Conservation (phyloP, 106 monocot species). For the Narthecium ossifragum region DNA sequence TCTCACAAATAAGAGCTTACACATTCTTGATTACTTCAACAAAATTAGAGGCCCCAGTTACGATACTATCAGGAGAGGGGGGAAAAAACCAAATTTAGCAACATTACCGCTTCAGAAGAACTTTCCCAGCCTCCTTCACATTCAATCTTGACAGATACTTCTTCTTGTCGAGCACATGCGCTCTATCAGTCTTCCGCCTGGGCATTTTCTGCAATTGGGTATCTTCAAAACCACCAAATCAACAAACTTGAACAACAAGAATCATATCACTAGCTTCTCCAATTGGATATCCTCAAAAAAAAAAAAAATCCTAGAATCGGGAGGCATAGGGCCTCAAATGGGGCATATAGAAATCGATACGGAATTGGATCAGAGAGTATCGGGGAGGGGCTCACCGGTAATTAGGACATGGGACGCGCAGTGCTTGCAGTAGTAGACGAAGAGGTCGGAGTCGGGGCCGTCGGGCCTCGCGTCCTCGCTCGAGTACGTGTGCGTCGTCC, state of each 20-base stretch:
- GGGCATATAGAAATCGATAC: background rate
- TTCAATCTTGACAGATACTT: slow-evolving; percentile 85
- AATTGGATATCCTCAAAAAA: slow-evolving; percentile 81
- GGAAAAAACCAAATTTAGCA: background rate
- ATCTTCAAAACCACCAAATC: slow-evolving; percentile 66
- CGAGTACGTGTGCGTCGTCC: slow-evolving; percentile 98
- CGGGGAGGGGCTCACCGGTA: slow-evolving; percentile 46
- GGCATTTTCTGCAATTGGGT: slow-evolving; percentile 97
- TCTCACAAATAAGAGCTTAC: too few relatives aligned
- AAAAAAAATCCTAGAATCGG: background rate
- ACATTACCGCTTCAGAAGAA: slow-evolving; percentile 77
- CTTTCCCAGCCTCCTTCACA: slow-evolving; percentile 73
- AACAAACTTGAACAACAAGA: background rate
- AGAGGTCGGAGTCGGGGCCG: slow-evolving; percentile 86
- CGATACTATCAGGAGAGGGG: background rate
- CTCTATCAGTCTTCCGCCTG: slow-evolving; percentile 87
- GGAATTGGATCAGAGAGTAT: background rate
- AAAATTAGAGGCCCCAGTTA: too few relatives aligned
- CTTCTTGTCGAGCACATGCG: slow-evolving; percentile 78
- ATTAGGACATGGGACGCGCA: slow-evolving; percentile 94
- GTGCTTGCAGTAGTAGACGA: slow-evolving; percentile 98
- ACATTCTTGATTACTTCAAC: too few relatives aligned
- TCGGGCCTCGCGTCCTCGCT: slow-evolving; percentile 87
- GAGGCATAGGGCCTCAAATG: background rate
- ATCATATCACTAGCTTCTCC: too few relatives aligned